Base-by-base conservation (phyloP, 2,329 filamentous ascomycete species). In the Nannizziopsis barbatae region DNA sequence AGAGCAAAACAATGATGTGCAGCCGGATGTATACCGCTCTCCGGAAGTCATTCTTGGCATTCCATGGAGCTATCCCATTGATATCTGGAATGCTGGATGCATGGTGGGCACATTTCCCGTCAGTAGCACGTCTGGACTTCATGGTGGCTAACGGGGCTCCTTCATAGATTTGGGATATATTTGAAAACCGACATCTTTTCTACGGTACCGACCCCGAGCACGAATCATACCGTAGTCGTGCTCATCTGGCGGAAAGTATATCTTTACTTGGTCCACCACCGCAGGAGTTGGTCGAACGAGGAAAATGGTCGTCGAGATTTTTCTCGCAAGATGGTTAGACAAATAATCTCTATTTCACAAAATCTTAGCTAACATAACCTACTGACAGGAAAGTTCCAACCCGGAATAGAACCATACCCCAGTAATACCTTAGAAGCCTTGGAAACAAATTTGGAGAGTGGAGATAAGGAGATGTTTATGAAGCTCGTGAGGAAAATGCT, bases 71-170 rank as follows among this genome's bases (percentile, higher is more conserved):
- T 72, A 69, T 45, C 60, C 64, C 12, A 60, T 72, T 10, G 73
- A 77, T 57, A 70, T 77, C 45, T 77, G 74, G 74, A 74, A 72
- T 48, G 62, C 65, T 2, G 72, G 72, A 6, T 48, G 45, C 27
- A 48, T 48, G 45, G 47, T 47, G 40, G 10, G 18, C 49, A 51
- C 22, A 27, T 27, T 27, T 27, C 7, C n/a, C n/a, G n/a, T n/a
- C n/a, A n/a, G 7, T 27, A 27, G 22, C 7, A 27, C 22, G 4
- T 7, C 22, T 3, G 7, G 22, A 27, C 4, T 27, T 7, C 22
- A 27, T 27, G 22, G 22, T 7, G 44, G 43, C 39, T 50, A 5
- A 39, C 50, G 48, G 52, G 45, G 30, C 12, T 52, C 47, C 2
- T 3, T 51, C 1, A 47, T 46, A 73, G 71, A 66, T 72, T 27